Base-by-base conservation (phyloP, 371 early-diverging fungal genomes). In the Syncephalis plumigaleata region DNA sequence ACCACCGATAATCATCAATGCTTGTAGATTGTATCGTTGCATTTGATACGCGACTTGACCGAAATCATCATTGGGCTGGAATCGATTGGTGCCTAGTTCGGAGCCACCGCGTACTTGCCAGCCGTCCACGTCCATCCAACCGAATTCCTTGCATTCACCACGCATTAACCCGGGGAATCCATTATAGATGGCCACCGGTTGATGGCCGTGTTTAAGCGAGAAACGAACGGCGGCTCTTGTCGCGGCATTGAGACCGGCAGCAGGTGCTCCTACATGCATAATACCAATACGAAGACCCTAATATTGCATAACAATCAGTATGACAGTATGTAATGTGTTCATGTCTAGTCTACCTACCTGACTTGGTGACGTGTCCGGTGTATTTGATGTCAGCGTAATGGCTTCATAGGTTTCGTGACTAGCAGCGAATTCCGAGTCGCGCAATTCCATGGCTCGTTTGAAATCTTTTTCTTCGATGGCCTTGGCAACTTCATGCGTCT, bases 231-330 rank as follows among this genome's bases (percentile, higher is more conserved):
- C 81, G 2, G 84, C 78, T 46, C 94, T 80, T 4, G 96, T 87
- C 0, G 93, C 96, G 11, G 92, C 82, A 61, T 98, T 98, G 92
- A 98, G 95, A 42, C 99, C 99, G 48, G 90, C 93, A 13, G 94
- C 91, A 26, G 98, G 96, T 0, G 91, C 91, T 46, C 98, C 99
- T 23, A 81, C 73, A 50, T 96, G 91, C 27, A 98, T 58, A 51
- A 99, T 87, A 43, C 79, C 98, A 46, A 99, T 79, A 47, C 86
- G 81, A 36, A 96, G 58, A 2, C 73, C 64, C 56, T 66, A 56
- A 38, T 56, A 17, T 26, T 20, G 31, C 4, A 7, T 31, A 31
- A 31, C 11, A 52, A 27, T 25, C 27, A 25, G 24, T 16, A n/a
- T n/a, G n/a, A n/a, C n/a, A n/a, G n/a, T n/a, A n/a, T n/a, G n/a